phyloP scores from a whole-genome alignment of 352 stramenopile species.

The Discostella stelligera region DNA sequence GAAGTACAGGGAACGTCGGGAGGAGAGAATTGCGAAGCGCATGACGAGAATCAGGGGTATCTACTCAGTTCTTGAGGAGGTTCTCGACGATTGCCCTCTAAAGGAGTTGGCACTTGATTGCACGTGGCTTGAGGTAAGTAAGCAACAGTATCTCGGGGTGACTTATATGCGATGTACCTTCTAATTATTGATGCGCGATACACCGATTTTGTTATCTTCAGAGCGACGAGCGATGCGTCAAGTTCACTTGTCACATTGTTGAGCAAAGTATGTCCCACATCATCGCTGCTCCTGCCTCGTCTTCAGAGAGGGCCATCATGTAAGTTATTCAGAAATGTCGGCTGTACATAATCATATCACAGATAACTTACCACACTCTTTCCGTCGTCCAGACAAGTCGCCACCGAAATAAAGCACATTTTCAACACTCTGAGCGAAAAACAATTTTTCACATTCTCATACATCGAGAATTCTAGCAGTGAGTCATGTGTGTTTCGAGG shows the following conservation, averaged over 20 bases:
- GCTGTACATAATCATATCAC: background rate
- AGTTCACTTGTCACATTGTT: conserved; percentile 16
- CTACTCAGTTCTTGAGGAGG: conserved; percentile 20
- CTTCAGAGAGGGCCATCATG: conserved; percentile 8
- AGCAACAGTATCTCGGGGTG: background rate
- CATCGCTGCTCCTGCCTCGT: conserved; percentile 6
- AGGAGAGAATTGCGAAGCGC: conserved; percentile 35
- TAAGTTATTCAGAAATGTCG: conserved; percentile 4
- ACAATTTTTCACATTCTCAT: conserved; percentile 33
- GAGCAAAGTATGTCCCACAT: conserved; percentile 10
- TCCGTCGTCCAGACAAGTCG: conserved; percentile 15
- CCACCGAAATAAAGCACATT: conserved; percentile 24
- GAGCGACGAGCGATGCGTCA: conserved; percentile 12
- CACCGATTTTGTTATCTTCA: background rate
- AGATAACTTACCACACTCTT: background rate
- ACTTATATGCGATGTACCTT: conserved; percentile 17
- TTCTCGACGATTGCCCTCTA: conserved; percentile 32
- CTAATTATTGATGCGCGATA: background rate
- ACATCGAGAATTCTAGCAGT: conserved; percentile 22
- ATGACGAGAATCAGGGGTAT: conserved; percentile 22
- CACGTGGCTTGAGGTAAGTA: conserved; percentile 27
- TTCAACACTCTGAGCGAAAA: conserved; percentile 36
- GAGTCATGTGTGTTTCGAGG: background rate
- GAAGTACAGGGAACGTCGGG: conserved; percentile 20
- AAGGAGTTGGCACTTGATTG: conserved; percentile 45